Percentiles rank a stretch among this genome's conserved stretches.
Evolutionary conservation across 306 rosid genomes (phyloP).

Genomic region (Mimosa bimucronata): DNA sequence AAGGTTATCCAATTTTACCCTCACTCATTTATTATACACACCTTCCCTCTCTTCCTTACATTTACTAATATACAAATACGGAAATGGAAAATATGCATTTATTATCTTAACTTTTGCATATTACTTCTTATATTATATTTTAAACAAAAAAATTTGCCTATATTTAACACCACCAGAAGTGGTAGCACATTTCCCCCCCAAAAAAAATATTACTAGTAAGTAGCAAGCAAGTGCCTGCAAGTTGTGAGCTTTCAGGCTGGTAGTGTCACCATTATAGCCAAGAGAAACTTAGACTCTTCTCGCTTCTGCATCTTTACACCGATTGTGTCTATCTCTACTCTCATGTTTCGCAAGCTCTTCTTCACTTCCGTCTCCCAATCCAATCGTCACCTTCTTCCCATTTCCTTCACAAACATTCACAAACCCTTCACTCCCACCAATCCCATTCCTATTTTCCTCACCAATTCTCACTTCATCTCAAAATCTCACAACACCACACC

Average conservation of each 20-base stretch:
- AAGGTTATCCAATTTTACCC: too few species aligned
- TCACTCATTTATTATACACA: too few species aligned
- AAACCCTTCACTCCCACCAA: background rate
- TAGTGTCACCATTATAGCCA: background rate
- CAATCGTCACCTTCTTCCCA: conserved; percentile 25
- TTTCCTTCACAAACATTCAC: conserved; percentile 23
- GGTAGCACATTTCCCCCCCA: too few species aligned
- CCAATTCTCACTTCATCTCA: conserved; percentile 25
- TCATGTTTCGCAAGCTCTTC: conserved; percentile 60
- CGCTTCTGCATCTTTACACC: background rate
- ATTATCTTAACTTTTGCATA: too few species aligned
- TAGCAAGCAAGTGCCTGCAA: background rate
- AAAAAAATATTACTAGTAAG: background rate
- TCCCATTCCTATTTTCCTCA: conserved; percentile 12
- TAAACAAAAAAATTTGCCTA: too few species aligned
- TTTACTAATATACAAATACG: too few species aligned
- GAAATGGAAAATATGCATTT: too few species aligned
- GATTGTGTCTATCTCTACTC: background rate
- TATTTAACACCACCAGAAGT: too few species aligned
- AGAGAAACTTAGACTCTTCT: background rate
- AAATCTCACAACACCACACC: background rate
- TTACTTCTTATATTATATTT: too few species aligned
- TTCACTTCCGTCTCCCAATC: conserved; percentile 40
- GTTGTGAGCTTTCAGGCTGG: background rate
- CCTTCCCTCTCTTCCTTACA: too few species aligned